A percentile compares a stretch with the other conserved stretches of the same genome.
Evolutionary conservation across 2,329 filamentous ascomycete species (phyloP).

Genomic region (Exophiala dermatitidis): DNA sequence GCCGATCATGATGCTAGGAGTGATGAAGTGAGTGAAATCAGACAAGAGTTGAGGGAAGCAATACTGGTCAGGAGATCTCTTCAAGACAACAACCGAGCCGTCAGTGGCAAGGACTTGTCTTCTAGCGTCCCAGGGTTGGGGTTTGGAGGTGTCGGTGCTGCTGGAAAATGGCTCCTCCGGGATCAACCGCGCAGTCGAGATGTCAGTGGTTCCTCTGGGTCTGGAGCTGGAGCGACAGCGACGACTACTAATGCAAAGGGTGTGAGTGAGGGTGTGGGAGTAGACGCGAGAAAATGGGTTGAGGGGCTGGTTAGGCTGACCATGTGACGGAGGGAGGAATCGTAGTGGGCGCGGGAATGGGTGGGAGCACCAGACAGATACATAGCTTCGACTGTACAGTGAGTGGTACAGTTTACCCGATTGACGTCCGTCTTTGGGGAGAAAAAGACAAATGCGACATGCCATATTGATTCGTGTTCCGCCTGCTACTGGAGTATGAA

Average conservation of each 20-base stretch:
- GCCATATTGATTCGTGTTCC: too few relatives aligned
- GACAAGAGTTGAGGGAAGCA: constrained; percentile 33
- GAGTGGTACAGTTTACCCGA: constrained; percentile 24
- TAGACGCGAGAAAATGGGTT: constrained; percentile 43
- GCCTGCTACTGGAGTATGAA: too few relatives aligned
- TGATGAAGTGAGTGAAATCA: not conserved
- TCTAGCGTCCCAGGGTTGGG: constrained; percentile 27
- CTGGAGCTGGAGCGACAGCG: not conserved
- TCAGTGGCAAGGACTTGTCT: constrained; percentile 30
- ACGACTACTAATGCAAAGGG: constrained; percentile 18
- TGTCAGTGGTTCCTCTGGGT: constrained; percentile 26
- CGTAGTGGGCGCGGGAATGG: constrained; percentile 34
- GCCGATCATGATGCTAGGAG: not conserved
- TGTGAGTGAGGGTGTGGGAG: constrained; percentile 38
- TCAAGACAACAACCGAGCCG: constrained; percentile 30
- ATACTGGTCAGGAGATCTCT: constrained; percentile 42
- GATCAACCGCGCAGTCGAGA: constrained; percentile 28
- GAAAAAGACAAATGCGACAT: too few relatives aligned
- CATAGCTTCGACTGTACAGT: constrained; percentile 27
- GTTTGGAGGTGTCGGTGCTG: constrained; percentile 25
- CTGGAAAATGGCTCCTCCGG: constrained; percentile 28
- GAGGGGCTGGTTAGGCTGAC: constrained; percentile 41
- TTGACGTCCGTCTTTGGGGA: too few relatives aligned
- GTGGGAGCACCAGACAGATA: constrained; percentile 25
- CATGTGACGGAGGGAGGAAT: constrained; percentile 31